Base-by-base conservation (phyloP, 2,329 filamentous ascomycete genomes). In the Cladophialophora immunda region DNA sequence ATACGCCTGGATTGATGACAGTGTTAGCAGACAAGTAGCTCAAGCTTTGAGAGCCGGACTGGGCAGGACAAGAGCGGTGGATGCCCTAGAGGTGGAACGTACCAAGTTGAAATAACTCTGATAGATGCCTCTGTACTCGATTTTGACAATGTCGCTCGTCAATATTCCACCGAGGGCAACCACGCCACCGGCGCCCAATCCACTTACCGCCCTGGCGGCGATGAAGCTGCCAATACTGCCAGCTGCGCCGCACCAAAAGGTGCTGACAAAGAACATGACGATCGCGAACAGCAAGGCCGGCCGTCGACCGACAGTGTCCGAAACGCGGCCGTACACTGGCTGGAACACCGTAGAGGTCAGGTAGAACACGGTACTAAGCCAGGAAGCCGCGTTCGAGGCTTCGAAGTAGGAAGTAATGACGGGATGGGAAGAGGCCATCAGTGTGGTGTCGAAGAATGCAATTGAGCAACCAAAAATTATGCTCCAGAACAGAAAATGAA, bases 371-470 rank as follows among this genome's bases (percentile, higher is more conserved):
- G 92, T 94, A 1, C 91, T 93, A 4, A 94, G 83, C 92, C 92
- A 95, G 1, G 91, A 93, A 2, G 92, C 92, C 55, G 88, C 88
- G 76, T 94, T 93, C 34, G 91, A 91, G 57, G 90, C 86, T 68
- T 89, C 81, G 77, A 94, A 94, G 76, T 94, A 88, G 0, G 90
- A 93, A 0, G 91, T 93, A 68, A 94, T 93, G 65, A 92, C 90
- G 0, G 92, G 91, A 76, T 95, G 92, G 50, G 86, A 90, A 2
- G 90, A 92, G 4, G 91, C 91, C 91, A 94, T 93, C 71, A 94
- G 86, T 3, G 91, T 94, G 11, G 87, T 85, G 80, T 94, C 92
- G 74, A 94, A 94, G 75, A 83, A 88, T 8, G 77, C 80, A 62
- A 82, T 77, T 68, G 89, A 86, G 73, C 86, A 86, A 4, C 83